phyloP scores from a whole-genome alignment of 495 filamentous ascomycete genomes.

The Cairneyella variabilis region DNA sequence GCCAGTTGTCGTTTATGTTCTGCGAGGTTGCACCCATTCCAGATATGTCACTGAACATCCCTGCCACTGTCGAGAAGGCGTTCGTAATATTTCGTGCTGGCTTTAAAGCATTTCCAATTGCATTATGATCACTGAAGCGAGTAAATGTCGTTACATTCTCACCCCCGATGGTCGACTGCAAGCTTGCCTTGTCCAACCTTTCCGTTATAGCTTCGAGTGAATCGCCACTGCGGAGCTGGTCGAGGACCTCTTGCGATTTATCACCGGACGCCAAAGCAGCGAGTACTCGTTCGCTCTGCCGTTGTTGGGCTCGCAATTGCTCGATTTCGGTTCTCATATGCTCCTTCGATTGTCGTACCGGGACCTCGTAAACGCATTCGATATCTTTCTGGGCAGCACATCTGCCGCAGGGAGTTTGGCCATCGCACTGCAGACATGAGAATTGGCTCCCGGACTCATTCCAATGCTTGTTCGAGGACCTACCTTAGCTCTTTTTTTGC shows the following conservation, averaged over 20 bases:
- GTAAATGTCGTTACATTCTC: conserved; percentile 9
- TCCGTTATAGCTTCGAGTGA: conserved; percentile 45
- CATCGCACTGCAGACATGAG: conserved; percentile 41
- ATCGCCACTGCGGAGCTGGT: conserved; percentile 43
- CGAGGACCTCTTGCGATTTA: conserved; percentile 42
- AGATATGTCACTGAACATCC: conserved; percentile 2
- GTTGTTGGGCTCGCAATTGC: conserved; percentile 40
- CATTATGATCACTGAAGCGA: conserved; percentile 11
- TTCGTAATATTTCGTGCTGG: conserved; percentile 1
- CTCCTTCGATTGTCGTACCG: conserved; percentile 52
- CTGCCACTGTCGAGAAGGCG: background rate
- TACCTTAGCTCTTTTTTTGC: conserved; percentile 55
- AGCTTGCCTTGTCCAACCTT: conserved; percentile 31
- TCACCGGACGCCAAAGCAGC: conserved; percentile 39
- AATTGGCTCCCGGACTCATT: too few relatives aligned
- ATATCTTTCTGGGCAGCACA: conserved; percentile 44
- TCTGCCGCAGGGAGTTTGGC: conserved; percentile 45
- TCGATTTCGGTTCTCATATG: conserved; percentile 50
- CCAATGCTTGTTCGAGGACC: too few relatives aligned
- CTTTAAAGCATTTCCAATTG: conserved; percentile 12
- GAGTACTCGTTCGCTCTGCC: conserved; percentile 41
- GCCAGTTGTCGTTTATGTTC: conserved; percentile 1
- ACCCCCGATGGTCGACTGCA: background rate
- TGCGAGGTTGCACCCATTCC: background rate
- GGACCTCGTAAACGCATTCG: conserved; percentile 50